These are phyloP conservation scores for Cladophialophora chaetospira DNA, from an alignment of 2,329 filamentous ascomycete genomes.

Conservation along the genomic window DNA sequence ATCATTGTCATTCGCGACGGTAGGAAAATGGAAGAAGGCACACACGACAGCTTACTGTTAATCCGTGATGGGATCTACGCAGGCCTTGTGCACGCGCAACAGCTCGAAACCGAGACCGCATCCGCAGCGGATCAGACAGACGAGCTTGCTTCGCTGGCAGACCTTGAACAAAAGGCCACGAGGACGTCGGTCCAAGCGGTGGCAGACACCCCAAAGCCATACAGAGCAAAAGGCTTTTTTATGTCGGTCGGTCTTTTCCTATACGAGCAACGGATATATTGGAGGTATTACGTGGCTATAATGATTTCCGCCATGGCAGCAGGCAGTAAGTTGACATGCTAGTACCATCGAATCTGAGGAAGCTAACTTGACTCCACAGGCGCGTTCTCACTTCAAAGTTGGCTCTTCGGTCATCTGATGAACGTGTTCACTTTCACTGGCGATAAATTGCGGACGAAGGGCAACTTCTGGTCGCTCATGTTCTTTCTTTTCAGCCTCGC, in stretches of 20 bases:
- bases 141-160: conserved; percentile 19
- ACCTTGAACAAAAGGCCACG: conserved; percentile 9
- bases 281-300: conserved; percentile 36
- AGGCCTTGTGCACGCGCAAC: conserved; percentile 30
- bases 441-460: conserved; percentile 42
- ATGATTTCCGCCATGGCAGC: conserved; percentile 35
- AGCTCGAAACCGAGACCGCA: conserved; percentile 40
- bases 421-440: conserved; percentile 50
- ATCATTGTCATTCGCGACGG: conserved; percentile 77
- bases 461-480: conserved; percentile 58
- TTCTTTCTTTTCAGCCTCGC: conserved; percentile 57
- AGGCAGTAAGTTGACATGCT: conserved; percentile 36
- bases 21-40: conserved; percentile 71
- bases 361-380: conserved; percentile 39
- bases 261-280: conserved; percentile 38
- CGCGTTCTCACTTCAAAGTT: conserved; percentile 50
- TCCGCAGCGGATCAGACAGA: conserved; percentile 33
- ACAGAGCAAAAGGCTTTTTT: conserved; percentile 32
- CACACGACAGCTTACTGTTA: conserved; percentile 69
- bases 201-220: conserved; percentile 1
- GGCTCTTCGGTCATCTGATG: conserved; percentile 53
- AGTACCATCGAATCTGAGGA: conserved; percentile 19
- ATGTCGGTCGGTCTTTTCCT: conserved; percentile 37
- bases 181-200: conserved; percentile 9
- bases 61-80: conserved; percentile 64